These are phyloP conservation scores for Naganishia cerealis DNA, from an alignment of 1,284 basidiomycete species.

Conservation along the genomic window DNA sequence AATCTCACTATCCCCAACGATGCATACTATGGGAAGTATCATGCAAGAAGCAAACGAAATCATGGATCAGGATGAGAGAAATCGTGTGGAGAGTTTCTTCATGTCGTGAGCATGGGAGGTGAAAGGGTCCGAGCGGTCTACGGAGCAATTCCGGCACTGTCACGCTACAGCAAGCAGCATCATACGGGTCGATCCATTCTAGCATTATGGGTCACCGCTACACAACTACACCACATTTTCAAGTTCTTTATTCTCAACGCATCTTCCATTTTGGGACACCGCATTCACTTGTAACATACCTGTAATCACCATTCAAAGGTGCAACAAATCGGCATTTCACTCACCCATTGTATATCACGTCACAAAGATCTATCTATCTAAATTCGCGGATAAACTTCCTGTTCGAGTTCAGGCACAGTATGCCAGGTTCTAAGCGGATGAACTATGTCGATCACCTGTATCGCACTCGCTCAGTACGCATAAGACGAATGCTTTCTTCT, in stretches of 20 bases:
- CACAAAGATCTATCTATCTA: no score
- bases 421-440: no score
- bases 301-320: not conserved
- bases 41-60: constrained; percentile 28
- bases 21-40: constrained; percentile 31
- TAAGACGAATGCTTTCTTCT: no score
- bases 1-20: constrained; percentile 30
- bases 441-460: no score
- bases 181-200: not conserved
- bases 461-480: no score
- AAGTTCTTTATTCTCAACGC: not conserved
- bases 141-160: not conserved
- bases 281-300: not conserved
- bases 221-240: not conserved
- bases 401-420: no score
- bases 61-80: constrained; percentile 31
- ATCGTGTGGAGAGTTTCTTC: constrained; percentile 30
- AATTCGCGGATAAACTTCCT: no score
- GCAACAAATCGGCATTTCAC: not conserved
- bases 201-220: not conserved
- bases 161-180: constrained; percentile 2
- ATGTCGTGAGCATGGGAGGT: constrained; percentile 9
- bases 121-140: not conserved
- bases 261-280: not conserved
- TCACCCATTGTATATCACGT: no score